Percentiles rank a stretch among this genome's conserved stretches.
These are phyloP conservation scores for Scutellaria barbata DNA, from an alignment of 257 asterid genomes.

Conservation along the genomic window DNA sequence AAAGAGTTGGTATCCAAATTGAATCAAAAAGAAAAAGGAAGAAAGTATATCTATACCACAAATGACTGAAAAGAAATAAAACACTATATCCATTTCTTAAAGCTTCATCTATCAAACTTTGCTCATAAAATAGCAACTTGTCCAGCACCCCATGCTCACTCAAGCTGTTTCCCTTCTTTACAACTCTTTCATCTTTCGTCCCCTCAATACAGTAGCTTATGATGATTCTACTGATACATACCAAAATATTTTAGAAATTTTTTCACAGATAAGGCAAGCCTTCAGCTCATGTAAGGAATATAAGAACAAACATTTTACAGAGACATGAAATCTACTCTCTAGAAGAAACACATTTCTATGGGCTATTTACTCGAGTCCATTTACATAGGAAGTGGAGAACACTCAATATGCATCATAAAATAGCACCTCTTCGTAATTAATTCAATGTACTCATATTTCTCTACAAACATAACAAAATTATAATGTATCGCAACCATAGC, in stretches of 20 bases:
- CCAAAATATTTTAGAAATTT: background rate
- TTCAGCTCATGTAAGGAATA: background rate
- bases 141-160: slow-evolving; percentile 1
- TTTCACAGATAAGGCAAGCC: background rate
- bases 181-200: slow-evolving; percentile 16
- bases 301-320: background rate
- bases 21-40: background rate
- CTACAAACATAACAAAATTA: background rate
- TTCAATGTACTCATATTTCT: no score
- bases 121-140: background rate
- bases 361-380: background rate
- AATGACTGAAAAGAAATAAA: background rate
- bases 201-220: background rate
- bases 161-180: slow-evolving; percentile 8
- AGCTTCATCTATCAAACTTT: slow-evolving; percentile 4
- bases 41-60: background rate
- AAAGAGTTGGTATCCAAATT: background rate
- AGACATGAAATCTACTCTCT: background rate
- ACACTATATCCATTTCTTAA: background rate
- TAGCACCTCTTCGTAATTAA: background rate
- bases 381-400: background rate
- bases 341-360: slow-evolving; percentile 1
- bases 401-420: background rate
- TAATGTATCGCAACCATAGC: background rate
- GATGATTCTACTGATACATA: slow-evolving; percentile 20